Evolutionary conservation across 441 rosid species (phyloP).

Genomic region (Croton laevigatus): DNA sequence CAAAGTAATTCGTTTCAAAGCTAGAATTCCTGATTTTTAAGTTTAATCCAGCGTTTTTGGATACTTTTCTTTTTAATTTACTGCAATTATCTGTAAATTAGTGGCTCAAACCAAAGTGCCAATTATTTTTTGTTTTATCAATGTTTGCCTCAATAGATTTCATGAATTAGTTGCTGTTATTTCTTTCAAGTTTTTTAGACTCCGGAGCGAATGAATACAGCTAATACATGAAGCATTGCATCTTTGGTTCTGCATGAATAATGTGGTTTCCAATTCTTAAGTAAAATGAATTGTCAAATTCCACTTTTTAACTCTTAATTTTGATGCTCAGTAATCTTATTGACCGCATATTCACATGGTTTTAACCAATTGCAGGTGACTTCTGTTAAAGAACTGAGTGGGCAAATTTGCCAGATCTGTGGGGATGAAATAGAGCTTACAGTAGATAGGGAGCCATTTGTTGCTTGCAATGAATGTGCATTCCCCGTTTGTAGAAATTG

Average conservation of each 20-base stretch:
- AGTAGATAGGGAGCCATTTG: conserved; percentile 66
- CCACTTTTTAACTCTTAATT: neutral
- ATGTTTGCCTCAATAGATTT: conserved; percentile 1
- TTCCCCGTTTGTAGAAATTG: conserved; percentile 80
- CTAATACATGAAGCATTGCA: conserved; percentile 25
- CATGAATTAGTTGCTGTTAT: conserved; percentile 5
- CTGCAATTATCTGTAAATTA: neutral
- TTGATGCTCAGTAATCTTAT: conserved; percentile 10
- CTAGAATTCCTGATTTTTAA: neutral
- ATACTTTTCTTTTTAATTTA: neutral
- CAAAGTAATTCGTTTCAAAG: neutral
- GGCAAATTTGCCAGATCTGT: conserved; percentile 79
- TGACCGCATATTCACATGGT: conserved; percentile 13
- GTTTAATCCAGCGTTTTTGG: neutral
- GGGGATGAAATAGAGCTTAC: conserved; percentile 74
- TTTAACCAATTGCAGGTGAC: conserved; percentile 43
- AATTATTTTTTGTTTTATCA: neutral
- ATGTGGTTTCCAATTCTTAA: neutral
- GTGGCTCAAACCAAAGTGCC: conserved; percentile 1
- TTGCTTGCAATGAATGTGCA: conserved; percentile 90
- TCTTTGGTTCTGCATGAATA: conserved; percentile 22
- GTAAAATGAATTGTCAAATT: conserved; percentile 16
- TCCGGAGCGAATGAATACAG: conserved; percentile 25
- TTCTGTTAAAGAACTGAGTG: conserved; percentile 63
- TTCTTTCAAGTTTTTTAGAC: conserved; percentile 19